phyloP scores from a whole-genome alignment of 768 basidiomycete genomes.

The Mycena maculata region DNA sequence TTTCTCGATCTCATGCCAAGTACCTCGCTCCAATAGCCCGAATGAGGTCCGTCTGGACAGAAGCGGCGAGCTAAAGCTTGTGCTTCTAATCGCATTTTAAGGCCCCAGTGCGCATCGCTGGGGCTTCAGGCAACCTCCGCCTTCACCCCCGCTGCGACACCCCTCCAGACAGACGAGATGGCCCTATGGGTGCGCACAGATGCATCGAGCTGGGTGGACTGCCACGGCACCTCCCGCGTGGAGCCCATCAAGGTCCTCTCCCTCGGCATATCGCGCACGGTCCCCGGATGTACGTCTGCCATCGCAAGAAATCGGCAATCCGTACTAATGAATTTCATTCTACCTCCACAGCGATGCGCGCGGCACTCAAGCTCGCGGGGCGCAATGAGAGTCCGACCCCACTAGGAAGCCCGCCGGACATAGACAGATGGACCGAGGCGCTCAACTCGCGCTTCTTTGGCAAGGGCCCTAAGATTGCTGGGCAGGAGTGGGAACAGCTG shows the following conservation, averaged over 20 bases:
- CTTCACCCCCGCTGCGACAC: conserved; percentile 24
- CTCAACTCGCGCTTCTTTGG: conserved; percentile 28
- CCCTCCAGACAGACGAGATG: conserved; percentile 27
- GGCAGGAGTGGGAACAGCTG: conserved; percentile 28
- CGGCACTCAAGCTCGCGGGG: conserved; percentile 8
- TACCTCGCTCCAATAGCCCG: background rate
- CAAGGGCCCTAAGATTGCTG: conserved; percentile 17
- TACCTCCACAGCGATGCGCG: conserved; percentile 18
- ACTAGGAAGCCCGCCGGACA: conserved; percentile 8
- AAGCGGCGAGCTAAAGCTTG: conserved; percentile 1
- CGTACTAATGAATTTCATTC: background rate
- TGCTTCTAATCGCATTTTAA: conserved; percentile 3
- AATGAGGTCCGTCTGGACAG: background rate
- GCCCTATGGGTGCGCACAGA: conserved; percentile 34
- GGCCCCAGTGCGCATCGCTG: background rate
- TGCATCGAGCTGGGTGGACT: conserved; percentile 32
- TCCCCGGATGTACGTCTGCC: conserved; percentile 24
- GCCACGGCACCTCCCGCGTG: conserved; percentile 21
- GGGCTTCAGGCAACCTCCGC: background rate
- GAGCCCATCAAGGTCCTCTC: conserved; percentile 30
- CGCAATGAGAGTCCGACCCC: conserved; percentile 8
- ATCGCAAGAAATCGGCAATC: background rate
- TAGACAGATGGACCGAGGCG: conserved; percentile 29
- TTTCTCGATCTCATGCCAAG: background rate
- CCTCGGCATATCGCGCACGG: conserved; percentile 26